Base-by-base conservation (phyloP, 2,329 filamentous ascomycete species). In the Paraconiothyrium sp. region DNA sequence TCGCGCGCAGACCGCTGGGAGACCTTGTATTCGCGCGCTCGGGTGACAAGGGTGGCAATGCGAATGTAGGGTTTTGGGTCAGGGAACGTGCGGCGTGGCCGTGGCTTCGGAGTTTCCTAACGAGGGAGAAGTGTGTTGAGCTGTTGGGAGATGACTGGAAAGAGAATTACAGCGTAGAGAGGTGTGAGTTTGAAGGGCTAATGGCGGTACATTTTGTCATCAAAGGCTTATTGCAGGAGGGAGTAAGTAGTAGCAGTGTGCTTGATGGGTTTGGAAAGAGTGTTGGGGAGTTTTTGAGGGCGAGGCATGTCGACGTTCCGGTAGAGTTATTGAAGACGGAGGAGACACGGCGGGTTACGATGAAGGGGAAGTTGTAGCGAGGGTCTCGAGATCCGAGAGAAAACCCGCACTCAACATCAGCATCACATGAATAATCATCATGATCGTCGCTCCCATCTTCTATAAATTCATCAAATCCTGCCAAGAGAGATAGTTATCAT, bases 241-340 rank as follows among this genome's bases (percentile, higher is more conserved):
- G 80, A 0, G 80, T 79, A 59, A 78, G 78, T 39, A 76, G 77
- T 1, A 79, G 77, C n/a, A 73, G 72, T 56, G 71, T 75, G 2
- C 79, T 82, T 43, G 82, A 83, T 66, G 79, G 77, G 0, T 72
- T 84, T 9, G 82, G 80, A 0, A 84, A 84, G 74, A 60, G 58
- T 30, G 56, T 63, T n/a, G 58, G 43, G 1, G 61, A 60, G 30
- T 59, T 54, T 34, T 20, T 59, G 22, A 50, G 58, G 34, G 51
- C 50, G 20, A 58, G 56, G 22, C 34, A 47, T 20, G 79, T 83
- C 1, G 60, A 62, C 22, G 5, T 62, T 22, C 60, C 60, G 24
- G 41, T 49, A 62, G 61, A 54, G 20, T 27, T 61, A n/a, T 22
- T 61, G 32, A 34, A 22, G n/a, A 34, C 16, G 58, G 65, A 61